Percentiles rank a stretch among this genome's conserved stretches.
Evolutionary conservation across 2,329 filamentous ascomycete genomes (phyloP).

Genomic region (Diaporthe sp.): DNA sequence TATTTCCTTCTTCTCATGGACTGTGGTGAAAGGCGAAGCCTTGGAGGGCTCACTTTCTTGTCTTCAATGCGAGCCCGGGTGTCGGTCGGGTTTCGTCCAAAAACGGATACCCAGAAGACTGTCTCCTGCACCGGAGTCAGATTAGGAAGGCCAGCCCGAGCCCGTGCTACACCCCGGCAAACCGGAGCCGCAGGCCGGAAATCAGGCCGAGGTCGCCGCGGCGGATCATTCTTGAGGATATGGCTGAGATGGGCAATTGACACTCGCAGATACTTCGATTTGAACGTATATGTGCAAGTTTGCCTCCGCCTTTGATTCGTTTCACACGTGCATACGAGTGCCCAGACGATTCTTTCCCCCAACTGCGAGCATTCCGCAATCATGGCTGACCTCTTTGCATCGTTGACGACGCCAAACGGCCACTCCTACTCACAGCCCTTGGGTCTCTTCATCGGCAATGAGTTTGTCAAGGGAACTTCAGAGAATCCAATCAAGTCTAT

Average conservation of each 20-base stretch:
- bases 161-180: neutral
- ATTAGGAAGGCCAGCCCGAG: neutral
- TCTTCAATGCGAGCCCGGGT: neutral
- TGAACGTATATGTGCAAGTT: neutral
- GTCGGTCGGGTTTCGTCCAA: neutral
- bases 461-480: conserved; percentile 77
- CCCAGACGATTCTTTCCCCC: neutral
- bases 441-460: conserved; percentile 86
- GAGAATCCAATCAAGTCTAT: conserved; percentile 75
- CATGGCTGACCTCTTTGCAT: conserved; percentile 1
- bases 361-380: neutral
- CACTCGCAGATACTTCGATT: neutral
- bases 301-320: neutral
- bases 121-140: neutral
- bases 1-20: too few relatives aligned
- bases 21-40: too few relatives aligned
- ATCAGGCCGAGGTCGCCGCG: too few relatives aligned
- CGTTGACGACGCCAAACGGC: conserved; percentile 80
- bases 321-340: neutral
- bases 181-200: too few relatives aligned
- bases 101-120: neutral
- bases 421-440: conserved; percentile 77
- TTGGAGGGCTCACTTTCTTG: neutral
- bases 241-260: neutral
- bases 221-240: neutral